Evolutionary conservation across 108 stramenopile genomes (phyloP).

Genomic region (Epithemia pelagica): DNA sequence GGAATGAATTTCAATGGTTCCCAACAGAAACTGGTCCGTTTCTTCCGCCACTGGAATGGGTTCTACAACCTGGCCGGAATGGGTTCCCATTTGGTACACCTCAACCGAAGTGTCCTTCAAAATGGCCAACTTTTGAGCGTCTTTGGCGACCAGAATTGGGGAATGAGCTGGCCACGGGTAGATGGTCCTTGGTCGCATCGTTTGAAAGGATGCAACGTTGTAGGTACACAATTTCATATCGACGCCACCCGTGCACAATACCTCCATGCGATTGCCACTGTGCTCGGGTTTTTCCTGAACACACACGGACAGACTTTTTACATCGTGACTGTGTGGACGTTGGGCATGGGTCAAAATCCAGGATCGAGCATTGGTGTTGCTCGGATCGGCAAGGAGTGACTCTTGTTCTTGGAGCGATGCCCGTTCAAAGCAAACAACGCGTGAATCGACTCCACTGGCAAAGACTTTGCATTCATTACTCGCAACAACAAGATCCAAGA

Average conservation of each 20-base stretch:
- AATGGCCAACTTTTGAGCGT: conserved; percentile 45
- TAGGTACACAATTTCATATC: conserved; percentile 89
- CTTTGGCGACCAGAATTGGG: conserved; percentile 39
- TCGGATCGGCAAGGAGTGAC: conserved; percentile 3
- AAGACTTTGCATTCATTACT: conserved; percentile 74
- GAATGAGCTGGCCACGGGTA: conserved; percentile 70
- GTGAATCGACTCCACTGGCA: conserved; percentile 89
- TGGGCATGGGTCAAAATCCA: conserved; percentile 81
- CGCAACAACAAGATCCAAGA: conserved; percentile 72
- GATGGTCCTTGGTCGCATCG: conserved; percentile 52
- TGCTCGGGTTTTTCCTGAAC: background rate
- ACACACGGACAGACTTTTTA: conserved; percentile 72
- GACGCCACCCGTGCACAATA: conserved; percentile 79
- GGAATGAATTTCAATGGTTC: conserved; percentile 47
- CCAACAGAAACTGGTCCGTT: conserved; percentile 46
- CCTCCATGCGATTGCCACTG: conserved; percentile 23
- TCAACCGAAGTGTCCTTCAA: conserved; percentile 49
- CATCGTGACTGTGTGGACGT: conserved; percentile 91
- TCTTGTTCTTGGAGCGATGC: background rate
- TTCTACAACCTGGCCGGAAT: background rate
- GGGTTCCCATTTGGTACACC: conserved; percentile 31
- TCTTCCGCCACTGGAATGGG: conserved; percentile 39
- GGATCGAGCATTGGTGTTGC: conserved; percentile 16
- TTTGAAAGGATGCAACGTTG: conserved; percentile 52
- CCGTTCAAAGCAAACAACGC: conserved; percentile 79